Conservation (phyloP, 2,329 filamentous ascomycete species). For the Colletotrichum magnum region DNA sequence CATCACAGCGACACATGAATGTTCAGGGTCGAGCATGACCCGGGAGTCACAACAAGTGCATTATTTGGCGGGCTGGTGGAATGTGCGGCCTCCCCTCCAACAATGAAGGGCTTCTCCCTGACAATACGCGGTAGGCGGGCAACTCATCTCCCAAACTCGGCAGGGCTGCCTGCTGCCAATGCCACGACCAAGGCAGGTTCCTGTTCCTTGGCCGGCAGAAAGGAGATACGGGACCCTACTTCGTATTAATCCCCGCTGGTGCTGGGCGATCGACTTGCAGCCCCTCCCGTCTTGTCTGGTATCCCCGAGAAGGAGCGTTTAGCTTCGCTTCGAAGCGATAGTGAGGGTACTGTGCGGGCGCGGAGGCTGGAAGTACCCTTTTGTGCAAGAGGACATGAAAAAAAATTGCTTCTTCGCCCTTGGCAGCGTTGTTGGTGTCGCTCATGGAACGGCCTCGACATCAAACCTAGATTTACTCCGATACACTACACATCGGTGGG, state of each 20-base stretch:
- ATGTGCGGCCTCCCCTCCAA: constrained; percentile 4
- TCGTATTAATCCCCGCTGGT: constrained; percentile 39
- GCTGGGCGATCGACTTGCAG: constrained; percentile 31
- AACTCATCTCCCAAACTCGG: constrained; percentile 9
- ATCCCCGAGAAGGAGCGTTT: constrained; percentile 13
- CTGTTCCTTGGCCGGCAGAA: constrained; percentile 34
- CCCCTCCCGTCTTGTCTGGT: constrained; percentile 22
- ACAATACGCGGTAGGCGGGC: constrained; percentile 6
- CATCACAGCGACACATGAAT: neutral
- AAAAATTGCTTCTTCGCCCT: constrained; percentile 10
- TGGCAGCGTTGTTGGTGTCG: neutral
- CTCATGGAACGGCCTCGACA: neutral
- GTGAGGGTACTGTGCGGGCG: neutral
- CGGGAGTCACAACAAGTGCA: constrained; percentile 3
- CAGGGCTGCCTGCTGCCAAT: constrained; percentile 4
- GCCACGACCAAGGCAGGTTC: constrained; percentile 32
- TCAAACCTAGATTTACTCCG: constrained; percentile 8
- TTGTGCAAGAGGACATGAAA: neutral
- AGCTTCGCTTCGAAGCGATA: constrained; percentile 19
- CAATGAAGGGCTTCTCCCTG: neutral
- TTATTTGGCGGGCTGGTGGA: constrained; percentile 6
- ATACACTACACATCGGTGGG: neutral
- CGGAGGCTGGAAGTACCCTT: neutral
- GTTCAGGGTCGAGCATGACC: constrained; percentile 17
- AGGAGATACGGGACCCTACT: constrained; percentile 31